Conservation (phyloP, 768 basidiomycete genomes). For the Termitomyces bulborhizus region DNA sequence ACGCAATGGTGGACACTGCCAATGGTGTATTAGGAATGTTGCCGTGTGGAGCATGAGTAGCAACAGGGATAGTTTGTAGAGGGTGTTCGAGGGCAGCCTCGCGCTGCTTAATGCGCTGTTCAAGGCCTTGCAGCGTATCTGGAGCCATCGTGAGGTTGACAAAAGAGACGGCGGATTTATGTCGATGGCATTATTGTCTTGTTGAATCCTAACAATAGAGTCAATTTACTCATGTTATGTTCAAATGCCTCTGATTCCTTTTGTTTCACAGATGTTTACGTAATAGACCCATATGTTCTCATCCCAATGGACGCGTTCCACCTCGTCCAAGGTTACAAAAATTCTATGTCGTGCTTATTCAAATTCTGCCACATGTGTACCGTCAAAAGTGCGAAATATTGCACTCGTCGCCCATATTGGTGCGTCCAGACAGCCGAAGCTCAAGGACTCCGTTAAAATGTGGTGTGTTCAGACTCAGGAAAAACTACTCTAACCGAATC, state of each 20-base stretch:
- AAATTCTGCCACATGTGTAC: conserved; percentile 25
- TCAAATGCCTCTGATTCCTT: conserved; percentile 7
- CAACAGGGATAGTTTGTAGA: conserved; percentile 49
- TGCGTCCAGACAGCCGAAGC: conserved; percentile 22
- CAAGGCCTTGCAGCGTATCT: conserved; percentile 26
- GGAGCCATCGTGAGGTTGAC: conserved; percentile 23
- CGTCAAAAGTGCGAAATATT: conserved; percentile 61
- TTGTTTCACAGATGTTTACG: background rate
- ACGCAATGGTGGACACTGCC: conserved; percentile 70
- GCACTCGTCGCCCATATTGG: conserved; percentile 90
- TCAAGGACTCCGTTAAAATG: background rate
- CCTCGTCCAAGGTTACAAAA: conserved; percentile 2
- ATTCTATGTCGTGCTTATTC: conserved; percentile 21
- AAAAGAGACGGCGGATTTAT: conserved; percentile 12
- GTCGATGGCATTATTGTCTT: conserved; percentile 10
- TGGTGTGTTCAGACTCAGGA: conserved; percentile 58
- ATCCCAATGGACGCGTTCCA: conserved; percentile 13
- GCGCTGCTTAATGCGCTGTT: conserved; percentile 39
- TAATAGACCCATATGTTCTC: conserved; percentile 13
- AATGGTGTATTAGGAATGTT: conserved; percentile 88
- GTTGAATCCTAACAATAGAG: conserved; percentile 16
- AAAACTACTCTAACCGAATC: conserved; percentile 90
- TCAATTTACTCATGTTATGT: conserved; percentile 21
- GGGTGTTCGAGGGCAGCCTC: conserved; percentile 27
- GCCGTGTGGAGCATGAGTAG: conserved; percentile 35